phyloP scores from a whole-genome alignment of 805 yeast species.

The Candida chauliodis region DNA sequence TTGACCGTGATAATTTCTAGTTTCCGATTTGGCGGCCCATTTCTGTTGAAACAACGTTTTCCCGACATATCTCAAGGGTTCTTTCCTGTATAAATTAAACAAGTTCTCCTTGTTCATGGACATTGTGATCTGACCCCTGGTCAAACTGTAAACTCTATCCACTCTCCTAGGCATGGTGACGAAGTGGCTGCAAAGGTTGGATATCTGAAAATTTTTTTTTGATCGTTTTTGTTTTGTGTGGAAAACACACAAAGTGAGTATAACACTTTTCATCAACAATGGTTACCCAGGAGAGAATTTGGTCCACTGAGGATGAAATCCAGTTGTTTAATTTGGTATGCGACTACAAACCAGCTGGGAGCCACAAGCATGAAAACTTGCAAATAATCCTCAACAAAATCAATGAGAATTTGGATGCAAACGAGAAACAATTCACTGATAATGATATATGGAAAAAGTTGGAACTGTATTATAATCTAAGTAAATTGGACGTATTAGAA shows the following conservation, averaged over 20 bases:
- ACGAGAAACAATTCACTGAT: conserved; percentile 32
- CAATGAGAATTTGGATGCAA: conserved; percentile 22
- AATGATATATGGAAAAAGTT: conserved; percentile 59
- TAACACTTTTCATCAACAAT: background rate
- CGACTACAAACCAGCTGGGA: conserved; percentile 67
- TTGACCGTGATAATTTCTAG: conserved; percentile 95
- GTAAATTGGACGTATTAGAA: conserved; percentile 55
- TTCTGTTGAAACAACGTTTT: conserved; percentile 86
- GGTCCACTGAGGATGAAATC: conserved; percentile 64
- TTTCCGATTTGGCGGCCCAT: conserved; percentile 86
- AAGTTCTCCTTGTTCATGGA: conserved; percentile 90
- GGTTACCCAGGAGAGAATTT: conserved; percentile 21
- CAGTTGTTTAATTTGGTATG: conserved; percentile 58
- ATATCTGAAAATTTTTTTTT: background rate
- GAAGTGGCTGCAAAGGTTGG: background rate
- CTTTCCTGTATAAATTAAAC: conserved; percentile 81
- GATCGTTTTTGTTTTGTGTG: background rate
- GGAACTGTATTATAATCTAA: conserved; percentile 49
- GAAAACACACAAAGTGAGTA: conserved; percentile 1
- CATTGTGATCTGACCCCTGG: conserved; percentile 75
- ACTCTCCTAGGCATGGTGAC: conserved; percentile 58
- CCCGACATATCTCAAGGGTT: conserved; percentile 48
- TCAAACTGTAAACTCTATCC: conserved; percentile 50
- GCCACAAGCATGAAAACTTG: conserved; percentile 41
- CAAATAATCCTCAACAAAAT: conserved; percentile 38